A percentile compares a stretch with the other conserved stretches of the same genome.
These are phyloP conservation scores for Eucalyptus marginata DNA, from an alignment of 345 rosid genomes.

Conservation along the genomic window DNA sequence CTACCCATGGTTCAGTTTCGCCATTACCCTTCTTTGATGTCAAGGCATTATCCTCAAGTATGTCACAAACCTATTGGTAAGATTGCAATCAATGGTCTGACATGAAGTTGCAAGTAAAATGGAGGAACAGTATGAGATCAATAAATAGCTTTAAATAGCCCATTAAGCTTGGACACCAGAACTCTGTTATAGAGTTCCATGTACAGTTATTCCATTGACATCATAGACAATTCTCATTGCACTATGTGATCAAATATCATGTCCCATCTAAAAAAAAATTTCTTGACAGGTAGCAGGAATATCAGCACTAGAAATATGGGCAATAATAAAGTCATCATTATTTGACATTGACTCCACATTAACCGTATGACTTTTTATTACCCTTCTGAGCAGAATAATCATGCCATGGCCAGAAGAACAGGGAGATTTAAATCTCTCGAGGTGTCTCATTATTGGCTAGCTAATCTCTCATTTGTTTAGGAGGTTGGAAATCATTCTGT, in stretches of 20 bases:
- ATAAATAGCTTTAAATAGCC: neutral
- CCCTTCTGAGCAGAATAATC: neutral
- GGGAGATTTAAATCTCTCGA: neutral
- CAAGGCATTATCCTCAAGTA: conserved; percentile 83
- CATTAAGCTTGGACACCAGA: neutral
- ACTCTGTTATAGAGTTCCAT: neutral
- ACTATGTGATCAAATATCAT: neutral
- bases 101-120: neutral
- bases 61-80: conserved; percentile 58
- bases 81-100: neutral
- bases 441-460: neutral
- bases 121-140: neutral
- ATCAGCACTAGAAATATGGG: neutral
- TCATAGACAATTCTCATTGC: neutral
- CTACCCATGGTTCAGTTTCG: conserved; percentile 70
- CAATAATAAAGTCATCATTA: neutral
- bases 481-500: neutral
- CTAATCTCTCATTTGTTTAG: neutral
- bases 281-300: neutral
- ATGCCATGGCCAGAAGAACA: neutral
- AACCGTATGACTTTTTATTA: neutral
- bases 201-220: neutral
- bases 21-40: conserved; percentile 27
- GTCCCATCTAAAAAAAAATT: neutral
- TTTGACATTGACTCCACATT: neutral